Conservation (phyloP, 2,329 filamentous ascomycete genomes). For the Incumbomyces lentus region DNA sequence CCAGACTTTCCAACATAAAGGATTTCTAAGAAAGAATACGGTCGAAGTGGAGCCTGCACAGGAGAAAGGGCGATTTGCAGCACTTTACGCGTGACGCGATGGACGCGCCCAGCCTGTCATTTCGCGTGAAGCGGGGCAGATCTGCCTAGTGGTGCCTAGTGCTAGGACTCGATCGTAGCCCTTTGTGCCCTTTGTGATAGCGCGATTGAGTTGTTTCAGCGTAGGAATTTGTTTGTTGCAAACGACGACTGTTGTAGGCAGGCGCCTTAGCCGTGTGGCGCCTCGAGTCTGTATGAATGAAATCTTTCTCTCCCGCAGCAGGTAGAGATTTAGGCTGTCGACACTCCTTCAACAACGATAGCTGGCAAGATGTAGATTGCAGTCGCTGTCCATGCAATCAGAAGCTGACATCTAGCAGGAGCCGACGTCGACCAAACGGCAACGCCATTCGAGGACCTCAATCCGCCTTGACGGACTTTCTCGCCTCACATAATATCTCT, state of each 20-base stretch:
- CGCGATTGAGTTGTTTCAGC: too few species aligned
- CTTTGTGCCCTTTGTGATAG: too few species aligned
- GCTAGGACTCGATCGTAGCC: too few species aligned
- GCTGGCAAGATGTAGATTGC: background rate
- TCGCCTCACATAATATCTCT: conserved; percentile 59
- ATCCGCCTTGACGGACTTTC: conserved; percentile 58
- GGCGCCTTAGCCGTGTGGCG: too few species aligned
- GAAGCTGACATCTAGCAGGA: background rate
- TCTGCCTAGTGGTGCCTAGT: background rate
- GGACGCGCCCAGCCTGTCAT: too few species aligned
- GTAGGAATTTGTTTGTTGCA: too few species aligned
- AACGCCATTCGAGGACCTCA: conserved; percentile 50
- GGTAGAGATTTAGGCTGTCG: too few species aligned
- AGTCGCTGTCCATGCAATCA: background rate
- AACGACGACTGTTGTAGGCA: too few species aligned
- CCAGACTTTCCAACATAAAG: too few species aligned
- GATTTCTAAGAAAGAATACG: background rate
- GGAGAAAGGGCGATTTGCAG: background rate
- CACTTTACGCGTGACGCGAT: background rate
- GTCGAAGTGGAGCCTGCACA: background rate
- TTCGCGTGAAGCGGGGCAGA: background rate
- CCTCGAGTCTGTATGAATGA: too few species aligned
- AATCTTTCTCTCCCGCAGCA: too few species aligned
- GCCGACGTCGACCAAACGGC: conserved; percentile 3
- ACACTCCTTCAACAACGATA: too few species aligned